Conservation (phyloP, 1,284 basidiomycete genomes). For the Fomitiporia mediterranea region DNA sequence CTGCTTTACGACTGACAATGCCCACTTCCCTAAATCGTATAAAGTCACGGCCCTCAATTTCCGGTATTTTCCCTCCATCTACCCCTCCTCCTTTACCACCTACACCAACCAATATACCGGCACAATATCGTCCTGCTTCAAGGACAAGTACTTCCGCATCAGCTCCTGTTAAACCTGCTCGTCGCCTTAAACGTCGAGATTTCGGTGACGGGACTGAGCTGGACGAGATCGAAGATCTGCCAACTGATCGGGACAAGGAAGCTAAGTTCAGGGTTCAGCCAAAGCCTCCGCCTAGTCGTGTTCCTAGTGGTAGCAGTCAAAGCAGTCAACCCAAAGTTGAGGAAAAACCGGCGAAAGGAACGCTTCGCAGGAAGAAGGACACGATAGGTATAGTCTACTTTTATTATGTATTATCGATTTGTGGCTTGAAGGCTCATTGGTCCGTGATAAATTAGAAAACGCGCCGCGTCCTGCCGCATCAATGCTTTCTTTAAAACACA, state of each 20-base stretch:
- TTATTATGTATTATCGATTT: background rate
- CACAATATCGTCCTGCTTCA: constrained; percentile 38
- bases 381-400: constrained; percentile 40
- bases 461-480: constrained; percentile 35
- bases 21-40: constrained; percentile 66
- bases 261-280: constrained; percentile 64
- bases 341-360: constrained; percentile 41
- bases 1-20: constrained; percentile 78
- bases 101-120: constrained; percentile 40
- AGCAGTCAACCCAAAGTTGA: constrained; percentile 29
- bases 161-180: constrained; percentile 61
- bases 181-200: constrained; percentile 67
- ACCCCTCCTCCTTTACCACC: constrained; percentile 24
- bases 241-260: constrained; percentile 80
- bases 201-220: constrained; percentile 94
- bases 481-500: constrained; percentile 31
- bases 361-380: constrained; percentile 47
- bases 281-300: constrained; percentile 57
- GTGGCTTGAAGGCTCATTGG: constrained; percentile 7
- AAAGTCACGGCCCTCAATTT: constrained; percentile 68
- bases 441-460: constrained; percentile 33
- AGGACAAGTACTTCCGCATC: constrained; percentile 32
- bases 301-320: constrained; percentile 51
- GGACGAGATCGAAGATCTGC: constrained; percentile 87
- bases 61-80: constrained; percentile 56